Conservation (phyloP, 257 asterid species). For the Ajuga chamaepitys region DNA sequence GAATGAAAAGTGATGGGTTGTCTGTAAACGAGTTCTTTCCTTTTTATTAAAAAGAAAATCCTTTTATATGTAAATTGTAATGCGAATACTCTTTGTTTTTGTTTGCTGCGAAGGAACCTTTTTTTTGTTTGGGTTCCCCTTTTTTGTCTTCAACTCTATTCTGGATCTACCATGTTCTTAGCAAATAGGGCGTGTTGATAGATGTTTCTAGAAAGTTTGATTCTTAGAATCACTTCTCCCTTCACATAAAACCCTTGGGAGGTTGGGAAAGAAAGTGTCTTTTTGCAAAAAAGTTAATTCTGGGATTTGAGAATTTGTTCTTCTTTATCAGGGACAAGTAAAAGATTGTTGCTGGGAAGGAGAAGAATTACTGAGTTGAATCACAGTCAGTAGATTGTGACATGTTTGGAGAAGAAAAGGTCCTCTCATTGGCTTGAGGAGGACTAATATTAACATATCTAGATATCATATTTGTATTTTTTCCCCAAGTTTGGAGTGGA, state of each 20-base stretch:
- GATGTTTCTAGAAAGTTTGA: constrained; percentile 1
- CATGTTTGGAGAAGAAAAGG: neutral
- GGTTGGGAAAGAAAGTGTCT: neutral
- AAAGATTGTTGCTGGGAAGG: constrained; percentile 16
- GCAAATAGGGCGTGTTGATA: constrained; percentile 9
- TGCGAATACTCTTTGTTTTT: neutral
- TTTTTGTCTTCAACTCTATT: constrained; percentile 10
- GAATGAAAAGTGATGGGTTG: constrained; percentile 17
- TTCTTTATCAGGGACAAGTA: constrained; percentile 12
- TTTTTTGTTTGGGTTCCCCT: neutral
- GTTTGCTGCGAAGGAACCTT: neutral
- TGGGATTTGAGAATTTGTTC: neutral
- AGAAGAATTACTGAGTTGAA: constrained; percentile 1
- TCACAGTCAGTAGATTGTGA: neutral
- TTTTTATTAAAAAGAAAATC: no score
- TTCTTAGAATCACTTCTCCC: neutral
- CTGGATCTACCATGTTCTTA: constrained; percentile 14
- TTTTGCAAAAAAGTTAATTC: neutral
- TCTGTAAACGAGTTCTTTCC: neutral
- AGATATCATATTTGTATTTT: neutral
- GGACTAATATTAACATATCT: no score
- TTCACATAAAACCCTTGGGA: neutral
- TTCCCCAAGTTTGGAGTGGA: neutral
- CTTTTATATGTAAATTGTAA: neutral
- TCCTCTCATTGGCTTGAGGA: neutral